A percentile compares a stretch with the other conserved stretches of the same genome.
Evolutionary conservation across 805 yeast species (phyloP).

Genomic region (Kodamaea kaohsiungensis): DNA sequence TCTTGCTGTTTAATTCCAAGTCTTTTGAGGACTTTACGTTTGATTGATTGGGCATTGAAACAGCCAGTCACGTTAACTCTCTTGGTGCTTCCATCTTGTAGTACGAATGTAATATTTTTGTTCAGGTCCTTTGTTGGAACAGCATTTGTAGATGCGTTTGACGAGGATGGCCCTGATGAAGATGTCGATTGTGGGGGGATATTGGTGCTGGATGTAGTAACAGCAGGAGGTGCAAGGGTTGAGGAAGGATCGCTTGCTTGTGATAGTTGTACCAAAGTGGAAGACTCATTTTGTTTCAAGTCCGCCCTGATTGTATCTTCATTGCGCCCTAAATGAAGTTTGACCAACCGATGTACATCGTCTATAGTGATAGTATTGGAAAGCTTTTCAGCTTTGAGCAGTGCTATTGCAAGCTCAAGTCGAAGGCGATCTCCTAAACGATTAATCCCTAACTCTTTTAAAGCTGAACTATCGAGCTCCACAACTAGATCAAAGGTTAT

Average conservation of each 20-base stretch:
- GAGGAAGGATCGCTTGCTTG: conserved; percentile 7
- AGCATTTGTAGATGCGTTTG: neutral
- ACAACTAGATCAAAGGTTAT: conserved; percentile 57
- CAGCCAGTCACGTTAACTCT: conserved; percentile 75
- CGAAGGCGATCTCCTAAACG: conserved; percentile 83
- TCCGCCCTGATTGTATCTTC: conserved; percentile 7
- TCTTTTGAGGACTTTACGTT: conserved; percentile 63
- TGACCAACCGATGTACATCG: conserved; percentile 23
- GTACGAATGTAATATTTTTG: conserved; percentile 61
- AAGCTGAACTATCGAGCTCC: conserved; percentile 61
- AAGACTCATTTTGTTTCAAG: conserved; percentile 1
- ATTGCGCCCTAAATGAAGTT: conserved; percentile 14
- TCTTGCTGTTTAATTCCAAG: conserved; percentile 48
- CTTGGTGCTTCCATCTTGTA: conserved; percentile 71
- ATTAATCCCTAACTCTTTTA: conserved; percentile 71
- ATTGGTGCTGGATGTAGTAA: conserved; percentile 4
- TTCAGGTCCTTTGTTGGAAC: conserved; percentile 22
- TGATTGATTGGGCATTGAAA: conserved; percentile 77
- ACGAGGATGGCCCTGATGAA: neutral
- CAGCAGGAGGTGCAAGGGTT: conserved; percentile 1
- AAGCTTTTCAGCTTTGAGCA: conserved; percentile 39
- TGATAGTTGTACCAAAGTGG: neutral
- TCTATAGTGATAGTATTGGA: conserved; percentile 23
- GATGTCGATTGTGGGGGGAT: conserved; percentile 4
- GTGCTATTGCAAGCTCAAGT: conserved; percentile 58